These are phyloP conservation scores for Umbilicus rupestris DNA, from an alignment of 164 flowering plant genomes.

Conservation along the genomic window DNA sequence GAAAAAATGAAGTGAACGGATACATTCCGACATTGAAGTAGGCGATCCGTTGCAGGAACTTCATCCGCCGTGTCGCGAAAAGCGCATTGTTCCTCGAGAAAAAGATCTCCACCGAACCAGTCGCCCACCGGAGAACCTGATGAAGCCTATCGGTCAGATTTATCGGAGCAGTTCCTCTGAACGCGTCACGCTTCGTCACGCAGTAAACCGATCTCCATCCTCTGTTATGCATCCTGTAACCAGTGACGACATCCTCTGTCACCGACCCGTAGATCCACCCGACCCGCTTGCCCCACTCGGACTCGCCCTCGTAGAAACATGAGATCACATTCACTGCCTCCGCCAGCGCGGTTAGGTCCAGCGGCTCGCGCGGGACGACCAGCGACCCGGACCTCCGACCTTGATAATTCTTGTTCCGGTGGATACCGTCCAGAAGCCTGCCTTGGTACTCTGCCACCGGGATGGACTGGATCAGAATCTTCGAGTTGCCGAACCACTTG, in stretches of 20 bases:
- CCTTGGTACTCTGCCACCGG: constrained; percentile 89
- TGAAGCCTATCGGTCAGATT: constrained; percentile 84
- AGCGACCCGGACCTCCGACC: constrained; percentile 82
- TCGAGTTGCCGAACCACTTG: constrained; percentile 72
- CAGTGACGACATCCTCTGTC: constrained; percentile 95
- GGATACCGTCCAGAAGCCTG: constrained; percentile 59
- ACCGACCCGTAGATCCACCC: constrained; percentile 99
- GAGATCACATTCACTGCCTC: constrained; percentile 81
- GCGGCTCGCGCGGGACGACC: constrained; percentile 74
- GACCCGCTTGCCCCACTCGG: constrained; percentile 86
- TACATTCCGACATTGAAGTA: constrained; percentile 12
- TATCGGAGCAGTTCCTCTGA: constrained; percentile 96
- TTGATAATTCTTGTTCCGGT: constrained; percentile 31
- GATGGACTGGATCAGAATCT: constrained; percentile 53
- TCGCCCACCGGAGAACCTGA: constrained; percentile 96
- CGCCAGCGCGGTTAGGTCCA: constrained; percentile 79
- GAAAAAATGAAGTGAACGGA: constrained; percentile 54
- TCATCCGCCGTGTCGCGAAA: constrained; percentile 62
- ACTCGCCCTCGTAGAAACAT: constrained; percentile 81
- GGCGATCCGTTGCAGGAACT: constrained; percentile 26
- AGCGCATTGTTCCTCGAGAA: constrained; percentile 86
- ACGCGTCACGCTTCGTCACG: constrained; percentile 82
- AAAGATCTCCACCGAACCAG: constrained; percentile 93
- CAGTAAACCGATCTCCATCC: constrained; percentile 96
- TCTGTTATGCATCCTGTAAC: constrained; percentile 89